phyloP scores from a whole-genome alignment of 768 basidiomycete genomes.

The Strobilomyces confusus region DNA sequence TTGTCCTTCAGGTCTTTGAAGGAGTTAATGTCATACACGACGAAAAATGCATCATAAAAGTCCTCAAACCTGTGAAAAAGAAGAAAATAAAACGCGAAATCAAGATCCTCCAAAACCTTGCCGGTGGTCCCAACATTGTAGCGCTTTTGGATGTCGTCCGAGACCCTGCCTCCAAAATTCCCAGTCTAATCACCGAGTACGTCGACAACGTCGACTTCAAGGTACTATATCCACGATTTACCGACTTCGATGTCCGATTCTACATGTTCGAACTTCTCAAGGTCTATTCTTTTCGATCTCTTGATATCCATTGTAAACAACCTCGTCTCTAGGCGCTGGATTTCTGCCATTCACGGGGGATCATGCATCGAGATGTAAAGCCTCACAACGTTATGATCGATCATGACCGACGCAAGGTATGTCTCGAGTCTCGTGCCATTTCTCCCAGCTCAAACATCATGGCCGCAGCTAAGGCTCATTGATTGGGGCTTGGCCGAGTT shows the following conservation, averaged over 20 bases:
- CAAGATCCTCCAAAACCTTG: slow-evolving; percentile 95
- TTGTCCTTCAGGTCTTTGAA: slow-evolving; percentile 70
- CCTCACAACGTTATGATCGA: slow-evolving; percentile 99
- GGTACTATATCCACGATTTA: slow-evolving; percentile 90
- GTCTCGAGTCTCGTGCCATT: slow-evolving; percentile 14
- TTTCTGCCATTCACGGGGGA: slow-evolving; percentile 97
- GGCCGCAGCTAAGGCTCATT: slow-evolving; percentile 79
- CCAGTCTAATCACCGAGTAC: slow-evolving; percentile 95
- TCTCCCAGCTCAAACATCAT: slow-evolving; percentile 10
- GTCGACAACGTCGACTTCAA: slow-evolving; percentile 99
- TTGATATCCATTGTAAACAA: background rate
- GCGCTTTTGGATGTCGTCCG: slow-evolving; percentile 92
- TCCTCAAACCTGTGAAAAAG: slow-evolving; percentile 98
- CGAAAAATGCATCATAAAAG: slow-evolving; percentile 97
- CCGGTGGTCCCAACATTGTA: slow-evolving; percentile 93
- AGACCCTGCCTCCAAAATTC: slow-evolving; percentile 94
- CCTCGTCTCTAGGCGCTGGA: slow-evolving; percentile 69
- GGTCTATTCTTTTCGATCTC: slow-evolving; percentile 36
- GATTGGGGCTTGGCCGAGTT: slow-evolving; percentile 99
- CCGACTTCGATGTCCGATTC: slow-evolving; percentile 92
- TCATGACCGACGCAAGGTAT: slow-evolving; percentile 90
- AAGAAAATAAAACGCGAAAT: slow-evolving; percentile 99
- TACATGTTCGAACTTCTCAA: slow-evolving; percentile 97
- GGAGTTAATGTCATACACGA: slow-evolving; percentile 88
- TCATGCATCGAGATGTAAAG: slow-evolving; percentile 98